Evolutionary conservation across 768 basidiomycete genomes (phyloP), one percentile per base, ranked within the genome.

Genomic region (Hortiboletus campestris): DNA sequence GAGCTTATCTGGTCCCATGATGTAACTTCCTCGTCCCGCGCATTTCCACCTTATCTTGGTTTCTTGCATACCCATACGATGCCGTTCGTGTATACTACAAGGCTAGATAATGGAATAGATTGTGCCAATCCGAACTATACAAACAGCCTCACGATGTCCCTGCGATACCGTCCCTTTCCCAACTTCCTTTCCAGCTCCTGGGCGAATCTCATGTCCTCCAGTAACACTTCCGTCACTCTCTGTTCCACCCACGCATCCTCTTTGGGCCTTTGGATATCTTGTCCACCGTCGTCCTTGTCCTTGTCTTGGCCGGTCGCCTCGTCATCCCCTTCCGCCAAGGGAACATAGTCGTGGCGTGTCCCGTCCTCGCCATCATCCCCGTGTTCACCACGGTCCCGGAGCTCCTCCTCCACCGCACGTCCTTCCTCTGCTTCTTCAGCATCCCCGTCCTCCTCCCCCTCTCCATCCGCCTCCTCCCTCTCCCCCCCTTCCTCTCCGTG

Each of bases 81-180:
- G 36, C 2, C 28, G 25, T 40, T 28, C 16, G 31, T 39, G 44
- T 59, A 46, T 16, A 39, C 14, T 47, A 50, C 10, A 16, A 32
- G 25, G 34, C 29, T 29, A 44, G 46, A 47, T 42, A 43, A 39
- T 35, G 14, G n/a, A 17, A 41, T 56, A 39, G 13, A 31, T 38
- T 16, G 35, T 49, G 29, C 10, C 13, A 12, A 6, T n/a, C 12
- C 25, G 25, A 4, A 8, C 19, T 54, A 65, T 25, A 25, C 29
- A 9, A 70, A 66, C 22, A 54, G 36, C 13, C 31, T 49, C 11
- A 43, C 49, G 6, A 72, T 28, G 1, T 45, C 56, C 20, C 16
- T 57, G 8, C 51, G 65, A 38, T 57, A 62, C 10, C 3, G 42
- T 8, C 9, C 19, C 34, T 45, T 64, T 2, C 69, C 69, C 9